Evolutionary conservation across 352 stramenopile genomes (phyloP), one percentile per base, ranked within the genome.

Genomic region (Blastocystis sp.): DNA sequence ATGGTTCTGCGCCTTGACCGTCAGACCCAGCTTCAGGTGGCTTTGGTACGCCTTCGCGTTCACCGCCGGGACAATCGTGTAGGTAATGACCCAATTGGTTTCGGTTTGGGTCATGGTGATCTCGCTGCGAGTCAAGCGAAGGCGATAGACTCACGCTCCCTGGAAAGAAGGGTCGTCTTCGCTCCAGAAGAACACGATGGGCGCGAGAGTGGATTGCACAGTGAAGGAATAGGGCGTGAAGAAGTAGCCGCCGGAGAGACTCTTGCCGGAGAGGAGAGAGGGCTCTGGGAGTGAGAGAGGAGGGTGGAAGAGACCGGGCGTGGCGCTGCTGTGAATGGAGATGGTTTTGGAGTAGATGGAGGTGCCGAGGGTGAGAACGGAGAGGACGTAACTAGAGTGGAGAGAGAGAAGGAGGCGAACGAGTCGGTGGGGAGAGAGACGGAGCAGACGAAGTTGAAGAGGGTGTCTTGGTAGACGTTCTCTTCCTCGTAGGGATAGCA

Each of bases 371-470:
- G 24, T 76, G 6, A 28, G 34, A 52, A 76, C 19, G 48, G 66
- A 59, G 14, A 76, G 4, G 59, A 24, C 17, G 59, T 65, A 65
- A 6, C 59, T 65, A 65, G 9, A 24, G 10, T 6, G 9, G 24
- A 65, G 59, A 65, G 24, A 65, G 17, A 24, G 17, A 6, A 65
- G 24, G 66, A 76, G 66, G 21, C 14, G 14, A 14, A 24, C 42
- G 6, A 7, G 28, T 34, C 69, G 28, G 43, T 38, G 28, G 40
- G 43, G 0, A 79, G 24, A 6, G 34, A 10, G 42, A 79, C 11
- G 48, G 43, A 64, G 42, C 69, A 79, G n/a, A 45, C 42, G 57
- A 63, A 79, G 57, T 79, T 79, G 57, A 63, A 79, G 42, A 34
- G 34, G 1, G 19, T 11, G 19, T 11, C 66, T 38, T 57, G 1